Percentiles rank a stretch among this genome's conserved stretches.
Conservation (phyloP, 768 basidiomycete species). For the Pisolithus microcarpus region DNA sequence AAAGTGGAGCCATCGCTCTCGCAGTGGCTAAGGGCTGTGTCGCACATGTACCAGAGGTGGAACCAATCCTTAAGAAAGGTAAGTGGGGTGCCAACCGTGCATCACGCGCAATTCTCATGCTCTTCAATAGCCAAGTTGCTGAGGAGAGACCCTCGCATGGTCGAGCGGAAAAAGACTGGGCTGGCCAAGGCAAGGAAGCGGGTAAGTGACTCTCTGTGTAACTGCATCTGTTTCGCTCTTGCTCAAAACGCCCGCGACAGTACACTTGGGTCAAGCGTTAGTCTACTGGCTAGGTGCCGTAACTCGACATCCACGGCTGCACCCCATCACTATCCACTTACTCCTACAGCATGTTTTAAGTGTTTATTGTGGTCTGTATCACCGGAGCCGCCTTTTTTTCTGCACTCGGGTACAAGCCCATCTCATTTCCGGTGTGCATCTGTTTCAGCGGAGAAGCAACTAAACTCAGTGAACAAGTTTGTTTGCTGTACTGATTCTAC, state of each 20-base stretch:
- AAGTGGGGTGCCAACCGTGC: conserved; percentile 17
- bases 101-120: background rate
- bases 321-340: background rate
- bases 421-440: no score
- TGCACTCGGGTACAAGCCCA: no score
- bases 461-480: no score
- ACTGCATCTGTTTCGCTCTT: background rate
- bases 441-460: no score
- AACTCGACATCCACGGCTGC: background rate
- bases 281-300: conserved; percentile 4
- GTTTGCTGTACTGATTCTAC: no score
- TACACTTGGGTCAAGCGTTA: conserved; percentile 97
- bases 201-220: conserved; percentile 45
- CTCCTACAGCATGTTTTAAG: background rate
- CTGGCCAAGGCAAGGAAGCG: conserved; percentile 86
- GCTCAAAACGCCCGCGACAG: conserved; percentile 31
- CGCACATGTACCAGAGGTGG: conserved; percentile 61
- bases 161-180: conserved; percentile 97
- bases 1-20: conserved; percentile 80
- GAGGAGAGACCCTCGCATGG: conserved; percentile 93
- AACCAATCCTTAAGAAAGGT: conserved; percentile 68
- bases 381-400: background rate
- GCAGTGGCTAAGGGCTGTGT: conserved; percentile 72
- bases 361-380: background rate
- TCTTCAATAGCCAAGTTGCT: conserved; percentile 63